Evolutionary conservation across 2,329 filamentous ascomycete species (phyloP), one percentile per base, ranked within the genome.

Genomic region (Catunica adiposa): DNA sequence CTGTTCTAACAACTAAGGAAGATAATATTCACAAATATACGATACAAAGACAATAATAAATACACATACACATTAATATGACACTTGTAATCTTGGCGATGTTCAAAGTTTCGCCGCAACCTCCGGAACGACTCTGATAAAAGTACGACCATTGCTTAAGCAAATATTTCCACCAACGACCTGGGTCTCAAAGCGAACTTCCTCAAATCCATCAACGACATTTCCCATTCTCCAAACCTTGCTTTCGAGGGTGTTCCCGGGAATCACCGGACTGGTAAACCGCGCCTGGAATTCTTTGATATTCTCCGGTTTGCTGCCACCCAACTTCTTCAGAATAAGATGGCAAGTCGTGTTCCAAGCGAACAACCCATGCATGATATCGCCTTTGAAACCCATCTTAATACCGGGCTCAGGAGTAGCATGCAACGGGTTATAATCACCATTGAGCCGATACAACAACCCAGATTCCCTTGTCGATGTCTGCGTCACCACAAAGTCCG

Each of bases 371-470:
- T 95, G 89, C 67, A 94, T 85, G 68, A 95, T 95, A 62, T 80
- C 74, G 34, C 89, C 89, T 26, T 87, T 86, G 62, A 94, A 95
- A 59, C 89, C 89, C 86, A 95, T 94, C 71, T 88, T 84, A 69
- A 79, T 71, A 59, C 88, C 88, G 0, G 88, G 86, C 69, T 88
- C 86, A 11, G 88, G 88, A 17, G 85, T 86, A 5, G 87, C 88
- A 66, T 95, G 89, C 37, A 95, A 80, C 26, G 89, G 89, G 72
- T 95, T 95, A 71, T 95, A 95, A 71, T 95, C 89, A 61, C 89
- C 89, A 63, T 94, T 95, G 53, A 95, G 77, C 60, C 87, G 78
- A 69, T 92, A 92, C 56, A 92, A 72, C 60, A 85, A 77, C 7
- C 86, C 80, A 3, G 86, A 86, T 71, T 89, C 80, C 54, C 72